Percentiles rank a stretch among this genome's conserved stretches.
phyloP scores from a whole-genome alignment of 2,329 filamentous ascomycete genomes.

The Botrytis squamosa region DNA sequence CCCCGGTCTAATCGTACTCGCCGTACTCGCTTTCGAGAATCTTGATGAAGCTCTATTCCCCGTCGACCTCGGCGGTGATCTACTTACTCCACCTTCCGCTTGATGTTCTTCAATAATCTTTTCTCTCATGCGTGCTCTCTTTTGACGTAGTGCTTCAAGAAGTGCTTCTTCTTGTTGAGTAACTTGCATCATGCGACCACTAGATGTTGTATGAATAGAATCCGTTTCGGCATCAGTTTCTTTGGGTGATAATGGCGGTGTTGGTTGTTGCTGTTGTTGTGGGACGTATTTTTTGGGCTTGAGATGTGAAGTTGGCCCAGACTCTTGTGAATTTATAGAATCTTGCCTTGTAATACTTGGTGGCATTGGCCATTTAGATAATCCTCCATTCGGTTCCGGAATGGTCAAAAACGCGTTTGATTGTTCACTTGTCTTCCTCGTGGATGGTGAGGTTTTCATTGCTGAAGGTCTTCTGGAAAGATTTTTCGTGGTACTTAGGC shows the following conservation, averaged over 20 bases:
- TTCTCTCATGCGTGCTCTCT: conserved; percentile 47
- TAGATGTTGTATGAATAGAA: conserved; percentile 24
- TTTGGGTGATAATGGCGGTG: conserved; percentile 36
- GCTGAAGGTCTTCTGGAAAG: neutral
- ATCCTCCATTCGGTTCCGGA: conserved; percentile 7
- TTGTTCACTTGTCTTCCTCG: neutral
- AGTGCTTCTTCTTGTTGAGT: conserved; percentile 53
- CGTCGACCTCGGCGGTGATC: conserved; percentile 29
- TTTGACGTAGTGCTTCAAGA: conserved; percentile 50
- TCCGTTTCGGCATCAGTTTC: conserved; percentile 28
- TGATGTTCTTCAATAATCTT: conserved; percentile 41
- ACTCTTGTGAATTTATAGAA: conserved; percentile 10
- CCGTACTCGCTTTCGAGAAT: conserved; percentile 26
- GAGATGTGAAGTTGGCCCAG: conserved; percentile 12
- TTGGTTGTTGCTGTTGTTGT: conserved; percentile 29
- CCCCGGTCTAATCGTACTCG: conserved; percentile 26
- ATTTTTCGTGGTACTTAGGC: neutral
- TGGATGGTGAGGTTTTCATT: conserved; percentile 1
- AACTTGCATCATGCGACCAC: conserved; percentile 47
- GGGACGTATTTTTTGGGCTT: conserved; percentile 23
- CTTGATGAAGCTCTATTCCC: conserved; percentile 18
- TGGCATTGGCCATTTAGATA: conserved; percentile 4
- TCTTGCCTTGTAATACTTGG: conserved; percentile 11
- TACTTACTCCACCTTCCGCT: conserved; percentile 12
- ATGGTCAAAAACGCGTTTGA: conserved; percentile 10